phyloP scores from a whole-genome alignment of 768 basidiomycete species.

The Suillus fuscotomentosus region DNA sequence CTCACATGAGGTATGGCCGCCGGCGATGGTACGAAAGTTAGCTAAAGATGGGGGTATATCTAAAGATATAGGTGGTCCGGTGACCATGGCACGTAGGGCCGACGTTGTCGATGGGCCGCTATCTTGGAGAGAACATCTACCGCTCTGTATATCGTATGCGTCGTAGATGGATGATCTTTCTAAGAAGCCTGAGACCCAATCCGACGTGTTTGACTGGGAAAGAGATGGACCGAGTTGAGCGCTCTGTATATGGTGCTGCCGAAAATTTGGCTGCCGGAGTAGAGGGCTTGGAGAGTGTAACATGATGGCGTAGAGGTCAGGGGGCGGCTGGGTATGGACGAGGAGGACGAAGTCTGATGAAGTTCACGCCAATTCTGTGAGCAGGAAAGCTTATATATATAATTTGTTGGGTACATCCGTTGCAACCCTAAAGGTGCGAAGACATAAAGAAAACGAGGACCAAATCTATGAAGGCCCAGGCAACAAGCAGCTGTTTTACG shows the following conservation, averaged over 20 bases:
- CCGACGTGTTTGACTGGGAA: conserved; percentile 18
- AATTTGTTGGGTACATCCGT: conserved; percentile 7
- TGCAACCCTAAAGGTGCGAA: conserved; percentile 14
- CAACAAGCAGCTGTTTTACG: conserved; percentile 11
- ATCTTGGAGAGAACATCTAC: conserved; percentile 11
- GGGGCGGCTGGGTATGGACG: conserved; percentile 5
- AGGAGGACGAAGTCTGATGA: conserved; percentile 7
- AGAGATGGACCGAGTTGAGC: conserved; percentile 9
- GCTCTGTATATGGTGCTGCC: conserved; percentile 14
- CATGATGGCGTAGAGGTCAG: neutral
- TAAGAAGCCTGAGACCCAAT: conserved; percentile 27
- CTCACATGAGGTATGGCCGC: conserved; percentile 20
- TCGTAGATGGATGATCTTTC: conserved; percentile 28
- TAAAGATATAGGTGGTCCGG: conserved; percentile 9
- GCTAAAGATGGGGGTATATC: conserved; percentile 22
- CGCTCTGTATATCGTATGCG: conserved; percentile 13
- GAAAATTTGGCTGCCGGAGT: conserved; percentile 15
- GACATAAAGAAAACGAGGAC: conserved; percentile 16
- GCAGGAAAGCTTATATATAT: conserved; percentile 20
- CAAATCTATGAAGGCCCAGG: conserved; percentile 18
- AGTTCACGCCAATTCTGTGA: conserved; percentile 7
- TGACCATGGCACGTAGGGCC: conserved; percentile 14
- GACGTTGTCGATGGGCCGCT: conserved; percentile 6
- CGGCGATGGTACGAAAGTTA: conserved; percentile 20
- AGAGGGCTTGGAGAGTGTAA: conserved; percentile 13